Base-by-base conservation (phyloP, 2,329 filamentous ascomycete species). In the Colletotrichum lini region DNA sequence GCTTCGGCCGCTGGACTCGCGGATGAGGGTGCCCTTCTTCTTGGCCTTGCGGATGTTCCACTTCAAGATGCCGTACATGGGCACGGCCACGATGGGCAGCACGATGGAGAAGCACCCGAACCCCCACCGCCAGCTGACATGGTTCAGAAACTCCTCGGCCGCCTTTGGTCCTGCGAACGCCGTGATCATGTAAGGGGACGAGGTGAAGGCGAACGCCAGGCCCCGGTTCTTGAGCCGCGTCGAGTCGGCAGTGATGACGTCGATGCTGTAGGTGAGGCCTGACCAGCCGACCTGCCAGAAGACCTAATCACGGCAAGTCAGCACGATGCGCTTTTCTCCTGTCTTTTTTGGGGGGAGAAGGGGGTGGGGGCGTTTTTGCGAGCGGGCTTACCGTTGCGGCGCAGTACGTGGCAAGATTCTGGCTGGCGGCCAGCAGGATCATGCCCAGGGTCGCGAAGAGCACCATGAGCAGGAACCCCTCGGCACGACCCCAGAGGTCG, bases 231-330 rank as follows among this genome's bases (percentile, higher is more conserved):
- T 75, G 6, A 84, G 75, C 4, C 60, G 63, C 5, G 68, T 90
- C 2, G 89, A 90, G 76, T 93, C 91, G 44, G 91, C 89, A 61
- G 91, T 89, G 75, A 93, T 88, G 16, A 93, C 88, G 70, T 88
- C 86, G 30, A 92, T 82, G n/a, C 86, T 84, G 75, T 91, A 92
- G 65, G 87, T 86, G 60, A 92, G 82, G 38, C 90, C 91, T 10
- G 85, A 86, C 65, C 85, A 83, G 18, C 91, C 91, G 45, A 91
- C 85, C 47, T 85, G 87, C 77, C 92, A 92, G 73, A 92, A 90
- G 4, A 92, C 89, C 78, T 81, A 57, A 4, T 12, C n/a, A 12
- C 38, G 30, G 30, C 5, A 3, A 0, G 5, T 50, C 40, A 47
- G 53, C 4, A 23, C 23, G 6, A 3, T 12, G 5, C 9, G 8